Percentiles rank a stretch among this genome's conserved stretches.
Evolutionary conservation across 2,329 filamentous ascomycete genomes (phyloP).

Genomic region (Stemphylium beticola): DNA sequence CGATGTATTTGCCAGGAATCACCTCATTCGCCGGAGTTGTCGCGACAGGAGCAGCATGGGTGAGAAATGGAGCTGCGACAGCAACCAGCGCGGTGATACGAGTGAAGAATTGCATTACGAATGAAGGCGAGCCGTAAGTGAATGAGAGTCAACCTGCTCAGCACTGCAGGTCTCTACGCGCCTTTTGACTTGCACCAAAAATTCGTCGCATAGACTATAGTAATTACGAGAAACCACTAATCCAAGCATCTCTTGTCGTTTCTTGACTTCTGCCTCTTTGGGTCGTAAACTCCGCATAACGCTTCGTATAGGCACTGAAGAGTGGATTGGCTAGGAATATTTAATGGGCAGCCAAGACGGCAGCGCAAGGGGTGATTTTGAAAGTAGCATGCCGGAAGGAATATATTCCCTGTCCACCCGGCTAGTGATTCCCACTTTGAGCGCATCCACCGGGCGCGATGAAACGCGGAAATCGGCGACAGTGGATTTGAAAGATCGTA

Average conservation of each 20-base stretch:
- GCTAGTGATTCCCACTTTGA: constrained; percentile 2
- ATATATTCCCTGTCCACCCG: not conserved
- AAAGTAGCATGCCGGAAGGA: not conserved
- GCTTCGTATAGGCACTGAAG: not conserved
- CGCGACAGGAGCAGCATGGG: constrained; percentile 28
- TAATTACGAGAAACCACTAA: not conserved
- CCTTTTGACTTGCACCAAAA: constrained; percentile 1
- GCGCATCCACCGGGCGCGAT: constrained; percentile 5
- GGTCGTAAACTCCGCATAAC: not conserved
- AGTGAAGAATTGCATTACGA: constrained; percentile 38
- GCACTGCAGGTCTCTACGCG: not conserved
- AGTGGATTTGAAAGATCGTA: constrained; percentile 1
- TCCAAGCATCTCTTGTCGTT: constrained; percentile 4
- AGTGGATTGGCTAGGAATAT: too few species aligned
- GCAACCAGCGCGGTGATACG: constrained; percentile 32
- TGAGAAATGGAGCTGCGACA: constrained; percentile 30
- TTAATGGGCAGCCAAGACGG: not conserved
- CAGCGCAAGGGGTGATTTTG: not conserved
- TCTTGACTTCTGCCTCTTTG: constrained; percentile 12
- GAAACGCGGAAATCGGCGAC: not conserved
- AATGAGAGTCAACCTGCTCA: not conserved
- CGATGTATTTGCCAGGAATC: constrained; percentile 53
- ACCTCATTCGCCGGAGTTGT: constrained; percentile 11
- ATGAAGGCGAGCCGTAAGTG: not conserved
- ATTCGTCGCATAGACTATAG: not conserved